A percentile compares a stretch with the other conserved stretches of the same genome.
phyloP scores from a whole-genome alignment of 768 basidiomycete genomes.

The Hericium rajendrae region DNA sequence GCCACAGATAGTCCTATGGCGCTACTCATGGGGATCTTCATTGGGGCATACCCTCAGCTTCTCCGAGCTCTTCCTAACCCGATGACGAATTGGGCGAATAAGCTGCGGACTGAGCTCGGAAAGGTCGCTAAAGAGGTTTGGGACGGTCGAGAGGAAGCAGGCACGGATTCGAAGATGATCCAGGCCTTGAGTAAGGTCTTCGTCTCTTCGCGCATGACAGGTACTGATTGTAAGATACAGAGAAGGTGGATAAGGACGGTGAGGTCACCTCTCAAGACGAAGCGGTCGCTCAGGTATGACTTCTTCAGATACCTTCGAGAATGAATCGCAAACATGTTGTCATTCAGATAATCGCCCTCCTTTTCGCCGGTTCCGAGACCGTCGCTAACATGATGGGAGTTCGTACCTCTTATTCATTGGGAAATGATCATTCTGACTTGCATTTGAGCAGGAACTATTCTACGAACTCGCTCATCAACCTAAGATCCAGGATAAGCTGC shows the following conservation, averaged over 20 bases:
- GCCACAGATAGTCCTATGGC: neutral
- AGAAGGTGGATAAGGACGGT: neutral
- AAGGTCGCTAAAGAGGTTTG: slow-evolving; percentile 7
- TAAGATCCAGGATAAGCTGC: neutral
- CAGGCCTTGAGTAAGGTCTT: neutral
- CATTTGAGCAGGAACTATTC: neutral
- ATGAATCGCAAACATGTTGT: too few species aligned
- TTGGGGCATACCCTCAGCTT: slow-evolving; percentile 1
- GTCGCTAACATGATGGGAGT: slow-evolving; percentile 7
- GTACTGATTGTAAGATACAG: neutral
- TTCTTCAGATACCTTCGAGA: neutral
- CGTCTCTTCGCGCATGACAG: neutral
- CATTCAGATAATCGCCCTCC: slow-evolving; percentile 2
- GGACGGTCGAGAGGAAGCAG: neutral
- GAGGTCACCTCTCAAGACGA: neutral
- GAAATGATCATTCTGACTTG: neutral
- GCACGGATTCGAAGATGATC: slow-evolving; percentile 7
- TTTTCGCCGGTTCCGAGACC: slow-evolving; percentile 8
- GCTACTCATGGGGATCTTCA: neutral
- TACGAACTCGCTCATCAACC: slow-evolving; percentile 3
- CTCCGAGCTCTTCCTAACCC: slow-evolving; percentile 5
- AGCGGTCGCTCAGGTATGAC: slow-evolving; percentile 7
- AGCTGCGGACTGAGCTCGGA: slow-evolving; percentile 3
- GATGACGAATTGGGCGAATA: slow-evolving; percentile 2
- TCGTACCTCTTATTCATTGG: neutral